Evolutionary conservation across 108 stramenopile genomes (phyloP).

Genomic region (Licmophora abbreviata): DNA sequence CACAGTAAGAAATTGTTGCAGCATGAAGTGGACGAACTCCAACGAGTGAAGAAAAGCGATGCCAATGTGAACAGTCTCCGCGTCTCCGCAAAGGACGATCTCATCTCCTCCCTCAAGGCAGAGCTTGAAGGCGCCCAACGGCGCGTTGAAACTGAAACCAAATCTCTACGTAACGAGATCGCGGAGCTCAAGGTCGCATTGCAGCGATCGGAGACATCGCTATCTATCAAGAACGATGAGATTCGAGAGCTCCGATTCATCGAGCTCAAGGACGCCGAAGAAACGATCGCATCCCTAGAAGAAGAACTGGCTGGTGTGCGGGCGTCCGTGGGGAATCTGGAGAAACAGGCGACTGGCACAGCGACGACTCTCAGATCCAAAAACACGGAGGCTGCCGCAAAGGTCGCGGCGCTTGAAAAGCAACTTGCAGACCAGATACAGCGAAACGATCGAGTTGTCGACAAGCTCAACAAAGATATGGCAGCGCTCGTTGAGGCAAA

Average conservation of each 20-base stretch:
- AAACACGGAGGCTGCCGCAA: constrained; percentile 4
- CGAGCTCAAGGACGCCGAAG: constrained; percentile 21
- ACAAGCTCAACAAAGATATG: background rate
- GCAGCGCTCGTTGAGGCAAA: constrained; percentile 6
- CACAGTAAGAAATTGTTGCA: background rate
- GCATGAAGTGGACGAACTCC: background rate
- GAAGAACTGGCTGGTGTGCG: constrained; percentile 5
- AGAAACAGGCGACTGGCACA: constrained; percentile 3
- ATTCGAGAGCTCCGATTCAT: constrained; percentile 17
- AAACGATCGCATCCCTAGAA: constrained; percentile 5
- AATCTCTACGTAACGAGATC: too few relatives aligned
- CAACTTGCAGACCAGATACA: background rate
- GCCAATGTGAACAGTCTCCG: background rate
- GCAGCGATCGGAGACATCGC: constrained; percentile 5
- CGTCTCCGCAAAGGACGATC: background rate
- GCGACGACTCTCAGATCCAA: constrained; percentile 5
- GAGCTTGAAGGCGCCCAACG: background rate
- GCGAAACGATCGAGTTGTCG: background rate
- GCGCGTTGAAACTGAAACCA: background rate
- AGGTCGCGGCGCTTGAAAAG: background rate
- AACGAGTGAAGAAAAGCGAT: background rate
- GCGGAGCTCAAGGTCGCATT: too few relatives aligned
- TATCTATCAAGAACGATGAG: constrained; percentile 21
- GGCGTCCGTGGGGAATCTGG: background rate
- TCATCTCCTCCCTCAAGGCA: background rate